Percentiles rank a stretch among this genome's conserved stretches.
These are phyloP conservation scores for Trichomonascaceae sp. DNA, from an alignment of 1,139 yeast genomes.

Conservation along the genomic window DNA sequence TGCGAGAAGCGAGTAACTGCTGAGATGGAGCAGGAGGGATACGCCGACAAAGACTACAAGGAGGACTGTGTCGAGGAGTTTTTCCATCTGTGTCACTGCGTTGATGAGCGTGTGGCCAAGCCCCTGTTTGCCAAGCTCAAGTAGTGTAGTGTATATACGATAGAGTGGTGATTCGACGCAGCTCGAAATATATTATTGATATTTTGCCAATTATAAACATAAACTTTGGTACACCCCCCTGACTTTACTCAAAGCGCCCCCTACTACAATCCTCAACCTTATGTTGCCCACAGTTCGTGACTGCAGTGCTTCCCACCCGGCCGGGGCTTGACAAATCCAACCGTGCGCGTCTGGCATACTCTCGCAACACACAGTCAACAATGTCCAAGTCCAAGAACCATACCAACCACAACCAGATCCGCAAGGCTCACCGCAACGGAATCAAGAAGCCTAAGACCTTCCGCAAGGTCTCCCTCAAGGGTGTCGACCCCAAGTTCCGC, in stretches of 20 bases:
- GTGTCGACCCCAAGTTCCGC: constrained; percentile 98
- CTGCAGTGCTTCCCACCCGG: too few species aligned
- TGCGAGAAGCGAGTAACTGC: constrained; percentile 90
- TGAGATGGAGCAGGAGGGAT: constrained; percentile 72
- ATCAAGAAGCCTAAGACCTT: constrained; percentile 97
- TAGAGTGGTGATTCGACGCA: too few species aligned
- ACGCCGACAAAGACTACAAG: constrained; percentile 68
- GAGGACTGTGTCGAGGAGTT: constrained; percentile 98
- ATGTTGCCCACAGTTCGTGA: too few species aligned
- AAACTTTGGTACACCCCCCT: too few species aligned
- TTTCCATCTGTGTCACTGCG: constrained; percentile 90
- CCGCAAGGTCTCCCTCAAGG: constrained; percentile 97
- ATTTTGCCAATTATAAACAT: too few species aligned
- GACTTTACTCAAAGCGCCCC: too few species aligned
- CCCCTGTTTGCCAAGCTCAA: constrained; percentile 76
- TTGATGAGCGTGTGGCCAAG: constrained; percentile 89
- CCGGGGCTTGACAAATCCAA: too few species aligned
- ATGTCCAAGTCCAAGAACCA: constrained; percentile 99
- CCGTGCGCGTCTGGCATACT: too few species aligned
- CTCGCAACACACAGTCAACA: too few species aligned
- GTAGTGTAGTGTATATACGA: too few species aligned
- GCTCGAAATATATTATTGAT: too few species aligned
- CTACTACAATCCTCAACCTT: too few species aligned
- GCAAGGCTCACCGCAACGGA: constrained; percentile 99
- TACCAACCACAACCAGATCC: constrained; percentile 99